phyloP scores from a whole-genome alignment of 805 yeast species.

The Yarrowia osloensis region DNA sequence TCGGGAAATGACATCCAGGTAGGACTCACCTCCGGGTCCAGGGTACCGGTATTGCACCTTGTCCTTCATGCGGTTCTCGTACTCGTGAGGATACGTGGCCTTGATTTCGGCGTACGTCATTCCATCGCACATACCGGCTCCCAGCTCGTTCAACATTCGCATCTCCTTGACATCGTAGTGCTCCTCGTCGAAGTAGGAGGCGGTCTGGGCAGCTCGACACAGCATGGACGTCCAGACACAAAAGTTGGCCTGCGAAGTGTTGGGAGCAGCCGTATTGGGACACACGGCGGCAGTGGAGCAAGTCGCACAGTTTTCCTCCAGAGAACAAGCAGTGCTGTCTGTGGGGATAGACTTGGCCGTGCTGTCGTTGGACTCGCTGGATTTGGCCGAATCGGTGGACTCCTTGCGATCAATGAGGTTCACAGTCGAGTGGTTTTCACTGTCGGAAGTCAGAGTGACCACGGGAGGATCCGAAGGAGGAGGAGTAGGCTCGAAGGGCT shows the following conservation, averaged over 20 bases:
- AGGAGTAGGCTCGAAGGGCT: not conserved
- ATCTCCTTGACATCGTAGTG: slow-evolving; percentile 78
- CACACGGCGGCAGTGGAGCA: not conserved
- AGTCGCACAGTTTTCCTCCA: not conserved
- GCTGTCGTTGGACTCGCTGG: not conserved
- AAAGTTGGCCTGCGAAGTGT: slow-evolving; percentile 64
- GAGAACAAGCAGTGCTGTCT: not conserved
- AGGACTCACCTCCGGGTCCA: slow-evolving; percentile 96
- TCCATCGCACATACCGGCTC: slow-evolving; percentile 91
- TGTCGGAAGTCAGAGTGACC: not conserved
- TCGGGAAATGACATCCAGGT: slow-evolving; percentile 88
- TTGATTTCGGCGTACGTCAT: slow-evolving; percentile 89
- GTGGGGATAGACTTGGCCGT: not conserved
- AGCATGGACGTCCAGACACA: slow-evolving; percentile 95
- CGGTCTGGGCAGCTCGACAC: slow-evolving; percentile 74
- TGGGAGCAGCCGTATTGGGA: slow-evolving; percentile 32
- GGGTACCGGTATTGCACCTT: slow-evolving; percentile 90
- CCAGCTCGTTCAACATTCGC: slow-evolving; percentile 90
- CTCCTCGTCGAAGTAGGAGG: slow-evolving; percentile 71
- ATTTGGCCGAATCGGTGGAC: not conserved
- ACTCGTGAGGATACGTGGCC: slow-evolving; percentile 71
- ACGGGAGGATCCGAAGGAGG: not conserved
- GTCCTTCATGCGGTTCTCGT: slow-evolving; percentile 68
- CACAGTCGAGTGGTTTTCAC: not conserved
- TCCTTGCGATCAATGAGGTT: not conserved